A percentile compares a stretch with the other conserved stretches of the same genome.
These are phyloP conservation scores for Salix udensis DNA, from an alignment of 345 rosid genomes.

Conservation along the genomic window DNA sequence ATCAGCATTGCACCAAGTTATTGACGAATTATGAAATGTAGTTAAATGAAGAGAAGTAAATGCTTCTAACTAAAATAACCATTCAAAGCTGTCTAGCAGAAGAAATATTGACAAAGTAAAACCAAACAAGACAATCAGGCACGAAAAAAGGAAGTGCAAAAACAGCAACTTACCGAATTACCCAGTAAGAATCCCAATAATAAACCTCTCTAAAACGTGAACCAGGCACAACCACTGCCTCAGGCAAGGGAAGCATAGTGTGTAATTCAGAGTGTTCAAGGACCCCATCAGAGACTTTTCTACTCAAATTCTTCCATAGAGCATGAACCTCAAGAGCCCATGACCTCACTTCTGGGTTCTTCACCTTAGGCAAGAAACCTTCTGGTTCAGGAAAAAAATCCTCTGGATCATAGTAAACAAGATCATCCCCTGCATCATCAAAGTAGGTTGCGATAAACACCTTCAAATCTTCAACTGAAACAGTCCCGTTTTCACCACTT, in stretches of 20 bases:
- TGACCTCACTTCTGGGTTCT: slow-evolving; percentile 51
- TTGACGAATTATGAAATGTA: too few species aligned
- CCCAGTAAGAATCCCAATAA: slow-evolving; percentile 97
- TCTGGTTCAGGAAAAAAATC: slow-evolving; percentile 64
- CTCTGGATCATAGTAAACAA: slow-evolving; percentile 43
- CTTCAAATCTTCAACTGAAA: slow-evolving; percentile 15
- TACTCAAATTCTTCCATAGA: slow-evolving; percentile 69
- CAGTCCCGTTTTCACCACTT: slow-evolving; percentile 27
- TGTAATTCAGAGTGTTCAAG: slow-evolving; percentile 50
- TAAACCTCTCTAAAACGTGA: slow-evolving; percentile 85
- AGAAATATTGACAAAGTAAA: neutral
- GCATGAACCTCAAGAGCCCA: slow-evolving; percentile 88
- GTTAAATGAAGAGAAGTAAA: too few species aligned
- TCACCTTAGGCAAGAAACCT: slow-evolving; percentile 65
- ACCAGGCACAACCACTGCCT: slow-evolving; percentile 65
- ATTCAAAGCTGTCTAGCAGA: neutral
- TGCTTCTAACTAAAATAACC: neutral
- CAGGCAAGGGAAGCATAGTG: slow-evolving; percentile 76
- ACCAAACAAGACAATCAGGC: neutral
- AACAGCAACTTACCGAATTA: slow-evolving; percentile 52
- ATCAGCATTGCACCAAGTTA: too few species aligned
- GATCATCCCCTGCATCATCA: slow-evolving; percentile 51
- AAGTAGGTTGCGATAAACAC: slow-evolving; percentile 35
- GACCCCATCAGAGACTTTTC: slow-evolving; percentile 53
- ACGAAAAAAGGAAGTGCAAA: neutral